phyloP scores from a whole-genome alignment of 225 moss, liverwort and hornwort genomes.

The Lunularia cruciata region DNA sequence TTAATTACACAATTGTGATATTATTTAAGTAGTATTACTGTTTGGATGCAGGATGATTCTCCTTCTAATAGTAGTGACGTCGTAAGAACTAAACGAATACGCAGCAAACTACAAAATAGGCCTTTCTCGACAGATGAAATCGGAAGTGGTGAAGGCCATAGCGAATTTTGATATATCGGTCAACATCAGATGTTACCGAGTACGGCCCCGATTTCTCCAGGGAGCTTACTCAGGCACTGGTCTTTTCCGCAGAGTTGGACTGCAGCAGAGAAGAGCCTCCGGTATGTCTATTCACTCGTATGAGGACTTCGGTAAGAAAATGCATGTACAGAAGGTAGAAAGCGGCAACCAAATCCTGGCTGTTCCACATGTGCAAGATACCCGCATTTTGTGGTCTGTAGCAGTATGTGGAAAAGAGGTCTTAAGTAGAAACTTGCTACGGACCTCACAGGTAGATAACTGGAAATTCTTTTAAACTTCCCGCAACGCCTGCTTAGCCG shows the following conservation, averaged over 20 bases:
- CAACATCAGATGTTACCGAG: too few relatives aligned
- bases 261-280: too few relatives aligned
- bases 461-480: too few relatives aligned
- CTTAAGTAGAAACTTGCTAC: too few relatives aligned
- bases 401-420: too few relatives aligned
- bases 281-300: background rate
- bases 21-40: background rate
- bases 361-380: background rate
- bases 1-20: too few relatives aligned
- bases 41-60: constrained; percentile 31
- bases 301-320: background rate
- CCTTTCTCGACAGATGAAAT: constrained; percentile 25
- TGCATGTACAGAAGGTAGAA: background rate
- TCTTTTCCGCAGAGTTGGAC: too few relatives aligned
- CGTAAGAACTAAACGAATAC: background rate
- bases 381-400: background rate
- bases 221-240: too few relatives aligned
- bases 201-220: too few relatives aligned
- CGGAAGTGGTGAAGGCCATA: constrained; percentile 16
- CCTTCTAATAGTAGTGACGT: constrained; percentile 25
- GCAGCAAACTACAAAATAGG: constrained; percentile 18
- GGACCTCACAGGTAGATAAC: too few relatives aligned
- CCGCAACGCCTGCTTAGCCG: too few relatives aligned
- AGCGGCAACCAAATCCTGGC: background rate
- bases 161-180: background rate